Base-by-base conservation (phyloP, 371 early-diverging fungal genomes). In the Dinochytrium kinnereticum region DNA sequence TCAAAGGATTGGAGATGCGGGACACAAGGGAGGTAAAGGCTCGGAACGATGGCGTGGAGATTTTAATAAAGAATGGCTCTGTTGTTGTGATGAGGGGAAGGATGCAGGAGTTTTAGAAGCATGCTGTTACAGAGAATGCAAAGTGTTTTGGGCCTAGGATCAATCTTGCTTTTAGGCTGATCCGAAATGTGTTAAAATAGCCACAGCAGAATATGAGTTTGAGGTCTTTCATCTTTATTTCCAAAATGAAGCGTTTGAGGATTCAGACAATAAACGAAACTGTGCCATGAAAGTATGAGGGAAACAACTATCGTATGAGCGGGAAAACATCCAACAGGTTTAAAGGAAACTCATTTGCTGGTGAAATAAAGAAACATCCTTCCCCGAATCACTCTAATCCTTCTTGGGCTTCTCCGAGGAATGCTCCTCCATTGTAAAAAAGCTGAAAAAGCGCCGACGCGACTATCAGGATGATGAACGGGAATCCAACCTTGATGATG, bases 101-200 rank as follows among this genome's bases (percentile, higher is more conserved):
- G 10, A 66, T 66, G 66, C 66, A 66, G 44, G 24, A 5, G 10
- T 40, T 10, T 44, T 66, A 44, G 66, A 66, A 66, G 30, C 66
- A 66, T 44, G 38, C 24, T 10, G 40, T 66, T 26, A 39, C 66
- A 40, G 44, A 66, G 26, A 44, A 66, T n/a, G 44, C 7, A 5
- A 66, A 40, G 28, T 5, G 5, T 33, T 5, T 2, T 1, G 44
- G 49, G 24, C 15, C 2, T 2, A 7, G 66, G 44, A 44, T 66
- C 21, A 66, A 66, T 40, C 30, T 66, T 2, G 44, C 66, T 2
- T 66, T 40, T 40, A 7, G 66, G 44, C 44, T n/a, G n/a, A n/a
- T n/a, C n/a, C n/a, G n/a, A n/a, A n/a, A 53, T 26, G 5, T 53
- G 26, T 5, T n/a, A 53, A 53, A 53, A 53, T 13, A 53, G 24